phyloP scores from a whole-genome alignment of 169 alveolate genomes.

The Babesia bovis region DNA sequence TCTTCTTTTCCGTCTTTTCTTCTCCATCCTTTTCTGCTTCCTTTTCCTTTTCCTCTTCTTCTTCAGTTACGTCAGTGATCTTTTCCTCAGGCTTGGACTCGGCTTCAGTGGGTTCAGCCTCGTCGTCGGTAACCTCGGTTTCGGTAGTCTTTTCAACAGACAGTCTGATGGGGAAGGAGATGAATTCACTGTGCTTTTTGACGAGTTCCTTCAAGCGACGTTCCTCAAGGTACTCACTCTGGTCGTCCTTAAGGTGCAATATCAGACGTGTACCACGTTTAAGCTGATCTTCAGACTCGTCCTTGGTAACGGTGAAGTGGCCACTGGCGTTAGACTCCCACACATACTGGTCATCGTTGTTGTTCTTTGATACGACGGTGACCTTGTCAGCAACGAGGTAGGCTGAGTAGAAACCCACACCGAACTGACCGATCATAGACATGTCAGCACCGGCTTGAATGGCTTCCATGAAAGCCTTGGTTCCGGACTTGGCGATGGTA shows the following conservation, averaged over 20 bases:
- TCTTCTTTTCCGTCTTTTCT: slow-evolving; percentile 85
- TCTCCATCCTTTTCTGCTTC: slow-evolving; percentile 82
- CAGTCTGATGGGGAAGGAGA: slow-evolving; percentile 98
- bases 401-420: slow-evolving; percentile 99
- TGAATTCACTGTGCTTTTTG: slow-evolving; percentile 99
- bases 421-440: slow-evolving; percentile 99
- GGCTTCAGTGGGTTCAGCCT: slow-evolving; percentile 87
- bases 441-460: slow-evolving; percentile 96
- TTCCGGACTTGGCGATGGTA: slow-evolving; percentile 98
- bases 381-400: slow-evolving; percentile 98
- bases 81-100: slow-evolving; percentile 72
- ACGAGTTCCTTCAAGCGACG: slow-evolving; percentile 96
- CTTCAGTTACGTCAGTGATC: slow-evolving; percentile 65
- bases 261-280: slow-evolving; percentile 96
- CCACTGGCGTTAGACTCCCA: slow-evolving; percentile 99
- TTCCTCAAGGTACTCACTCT: slow-evolving; percentile 97
- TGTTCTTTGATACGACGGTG: slow-evolving; percentile 93
- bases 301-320: slow-evolving; percentile 95
- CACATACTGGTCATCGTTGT: slow-evolving; percentile 95
- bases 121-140: slow-evolving; percentile 97
- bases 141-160: slow-evolving; percentile 96
- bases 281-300: slow-evolving; percentile 85
- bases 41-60: slow-evolving; percentile 65
- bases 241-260: slow-evolving; percentile 96
- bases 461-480: slow-evolving; percentile 99